phyloP scores from a whole-genome alignment of 768 basidiomycete genomes.

The Daedaleopsis sinensis region DNA sequence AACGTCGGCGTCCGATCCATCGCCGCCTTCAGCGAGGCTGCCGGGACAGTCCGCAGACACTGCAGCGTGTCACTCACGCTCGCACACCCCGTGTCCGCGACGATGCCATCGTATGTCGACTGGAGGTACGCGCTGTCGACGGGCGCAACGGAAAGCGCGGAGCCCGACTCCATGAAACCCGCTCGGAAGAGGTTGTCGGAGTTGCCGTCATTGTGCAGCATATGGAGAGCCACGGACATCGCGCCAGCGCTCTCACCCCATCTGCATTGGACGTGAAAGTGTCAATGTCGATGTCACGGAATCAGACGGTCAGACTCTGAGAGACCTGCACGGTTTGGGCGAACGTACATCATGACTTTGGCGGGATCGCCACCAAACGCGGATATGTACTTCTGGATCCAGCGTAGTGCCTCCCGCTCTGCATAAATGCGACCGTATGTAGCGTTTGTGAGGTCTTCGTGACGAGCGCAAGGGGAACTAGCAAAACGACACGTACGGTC shows the following conservation, averaged over 20 bases:
- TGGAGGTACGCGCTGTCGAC: constrained; percentile 2
- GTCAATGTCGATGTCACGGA: neutral
- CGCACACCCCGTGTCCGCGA: constrained; percentile 39
- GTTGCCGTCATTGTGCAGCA: constrained; percentile 25
- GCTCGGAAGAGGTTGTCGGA: constrained; percentile 26
- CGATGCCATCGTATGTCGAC: constrained; percentile 42
- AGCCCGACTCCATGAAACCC: constrained; percentile 40
- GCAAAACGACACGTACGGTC: constrained; percentile 39
- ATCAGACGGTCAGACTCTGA: no score
- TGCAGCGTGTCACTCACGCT: constrained; percentile 36
- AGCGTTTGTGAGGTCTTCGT: no score
- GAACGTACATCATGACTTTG: constrained; percentile 44
- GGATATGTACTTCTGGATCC: constrained; percentile 44
- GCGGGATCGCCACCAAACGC: constrained; percentile 48
- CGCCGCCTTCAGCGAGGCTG: constrained; percentile 30
- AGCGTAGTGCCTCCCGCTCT: constrained; percentile 46
- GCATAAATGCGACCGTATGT: no score
- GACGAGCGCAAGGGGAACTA: constrained; percentile 36
- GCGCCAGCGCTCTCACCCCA: constrained; percentile 44
- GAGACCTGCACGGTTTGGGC: no score
- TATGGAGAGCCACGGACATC: constrained; percentile 31
- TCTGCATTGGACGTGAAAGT: constrained; percentile 32
- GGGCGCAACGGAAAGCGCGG: neutral
- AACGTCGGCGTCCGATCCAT: constrained; percentile 36
- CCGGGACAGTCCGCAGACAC: constrained; percentile 45